Conservation (phyloP, 306 rosid species). For the Lupinus albus region DNA sequence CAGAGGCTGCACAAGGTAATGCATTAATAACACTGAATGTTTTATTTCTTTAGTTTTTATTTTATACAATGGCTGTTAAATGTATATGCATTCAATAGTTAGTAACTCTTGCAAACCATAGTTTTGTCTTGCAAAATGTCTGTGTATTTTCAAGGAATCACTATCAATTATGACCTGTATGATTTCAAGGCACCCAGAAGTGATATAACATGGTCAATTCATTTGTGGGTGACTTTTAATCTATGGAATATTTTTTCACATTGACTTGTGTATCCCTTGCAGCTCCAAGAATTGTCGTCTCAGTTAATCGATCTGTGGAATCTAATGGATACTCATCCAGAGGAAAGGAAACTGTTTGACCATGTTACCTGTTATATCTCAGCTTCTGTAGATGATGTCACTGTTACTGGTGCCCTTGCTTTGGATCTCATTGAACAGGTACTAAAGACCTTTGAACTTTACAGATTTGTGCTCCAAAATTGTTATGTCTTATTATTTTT, state of each 20-base stretch:
- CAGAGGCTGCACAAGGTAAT: slow-evolving; percentile 74
- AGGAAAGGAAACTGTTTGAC: slow-evolving; percentile 86
- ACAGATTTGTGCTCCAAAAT: slow-evolving; percentile 11
- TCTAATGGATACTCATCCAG: slow-evolving; percentile 92
- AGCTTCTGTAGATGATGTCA: slow-evolving; percentile 96
- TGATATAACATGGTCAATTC: slow-evolving; percentile 21
- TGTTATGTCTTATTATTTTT: slow-evolving; percentile 25
- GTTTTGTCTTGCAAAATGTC: slow-evolving; percentile 17
- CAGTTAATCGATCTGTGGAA: slow-evolving; percentile 95
- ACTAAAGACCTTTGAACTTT: slow-evolving; percentile 37
- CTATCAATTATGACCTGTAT: not conserved
- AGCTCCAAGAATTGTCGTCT: slow-evolving; percentile 97
- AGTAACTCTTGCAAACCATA: slow-evolving; percentile 11
- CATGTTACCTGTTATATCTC: slow-evolving; percentile 97
- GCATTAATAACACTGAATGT: slow-evolving; percentile 17
- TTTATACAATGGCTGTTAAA: slow-evolving; percentile 3
- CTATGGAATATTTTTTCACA: not conserved
- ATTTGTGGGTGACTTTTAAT: slow-evolving; percentile 16
- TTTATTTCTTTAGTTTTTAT: slow-evolving; percentile 8
- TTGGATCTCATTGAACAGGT: slow-evolving; percentile 93
- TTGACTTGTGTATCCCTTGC: slow-evolving; percentile 35
- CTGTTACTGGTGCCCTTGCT: slow-evolving; percentile 95
- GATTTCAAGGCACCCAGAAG: slow-evolving; percentile 6
- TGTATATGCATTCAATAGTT: slow-evolving; percentile 8
- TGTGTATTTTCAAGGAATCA: slow-evolving; percentile 7